These are phyloP conservation scores for Leptographium procerum DNA, from an alignment of 2,329 filamentous ascomycete species.

Conservation along the genomic window DNA sequence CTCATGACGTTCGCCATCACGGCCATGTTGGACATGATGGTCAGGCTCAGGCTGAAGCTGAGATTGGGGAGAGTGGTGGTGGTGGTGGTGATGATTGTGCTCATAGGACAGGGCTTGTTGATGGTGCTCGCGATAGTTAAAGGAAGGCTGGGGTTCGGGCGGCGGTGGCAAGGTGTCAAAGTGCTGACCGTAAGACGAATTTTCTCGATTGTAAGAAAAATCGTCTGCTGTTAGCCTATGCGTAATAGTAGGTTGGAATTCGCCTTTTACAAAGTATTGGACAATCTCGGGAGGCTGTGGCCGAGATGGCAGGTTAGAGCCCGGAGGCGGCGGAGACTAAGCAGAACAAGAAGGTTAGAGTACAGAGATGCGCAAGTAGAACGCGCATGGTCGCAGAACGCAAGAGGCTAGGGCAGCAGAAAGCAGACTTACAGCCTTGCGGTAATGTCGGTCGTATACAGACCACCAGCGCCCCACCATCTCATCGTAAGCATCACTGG, in stretches of 20 bases:
- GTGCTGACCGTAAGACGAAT: slow-evolving; percentile 19
- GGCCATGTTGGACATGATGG: slow-evolving; percentile 3
- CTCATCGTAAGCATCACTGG: slow-evolving; percentile 62
- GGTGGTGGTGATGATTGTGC: not conserved
- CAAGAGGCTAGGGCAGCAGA: not conserved
- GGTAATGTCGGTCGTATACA: slow-evolving; percentile 81
- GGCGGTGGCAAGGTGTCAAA: slow-evolving; percentile 15
- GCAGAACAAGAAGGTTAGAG: not conserved
- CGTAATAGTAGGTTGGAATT: slow-evolving; percentile 29
- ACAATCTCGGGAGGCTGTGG: slow-evolving; percentile 25
- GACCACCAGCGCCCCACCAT: slow-evolving; percentile 87
- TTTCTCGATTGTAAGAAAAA: slow-evolving; percentile 16
- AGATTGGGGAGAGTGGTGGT: slow-evolving; percentile 13
- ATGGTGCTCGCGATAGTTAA: slow-evolving; percentile 13
- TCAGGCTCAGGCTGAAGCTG: slow-evolving; percentile 5
- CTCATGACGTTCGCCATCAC: not conserved
- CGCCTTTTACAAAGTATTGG: slow-evolving; percentile 43
- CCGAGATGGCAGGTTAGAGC: not conserved
- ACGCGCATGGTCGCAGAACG: too few species aligned
- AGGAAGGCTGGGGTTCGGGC: slow-evolving; percentile 12
- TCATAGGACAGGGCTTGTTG: slow-evolving; percentile 3
- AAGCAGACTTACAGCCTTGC: slow-evolving; percentile 32
- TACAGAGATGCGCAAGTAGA: too few species aligned
- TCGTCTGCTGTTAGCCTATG: slow-evolving; percentile 23
- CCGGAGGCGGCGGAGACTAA: not conserved